Percentiles rank a stretch among this genome's conserved stretches.
phyloP scores from a whole-genome alignment of 1,139 yeast species.

The Scheffersomyces stambukii region DNA sequence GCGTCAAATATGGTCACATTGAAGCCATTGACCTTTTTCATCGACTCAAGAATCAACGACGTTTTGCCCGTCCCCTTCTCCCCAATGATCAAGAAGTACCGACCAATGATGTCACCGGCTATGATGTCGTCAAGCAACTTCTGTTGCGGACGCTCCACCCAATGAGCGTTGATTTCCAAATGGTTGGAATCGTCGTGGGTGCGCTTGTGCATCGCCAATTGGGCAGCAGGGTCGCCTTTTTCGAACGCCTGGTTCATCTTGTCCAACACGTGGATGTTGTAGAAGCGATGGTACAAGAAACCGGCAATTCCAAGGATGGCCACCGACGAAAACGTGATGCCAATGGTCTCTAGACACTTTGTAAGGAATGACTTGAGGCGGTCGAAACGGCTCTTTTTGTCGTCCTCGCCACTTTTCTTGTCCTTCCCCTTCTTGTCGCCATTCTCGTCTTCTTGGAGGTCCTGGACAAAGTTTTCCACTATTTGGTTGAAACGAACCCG shows the following conservation, averaged over 20 bases:
- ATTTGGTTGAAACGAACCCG: slow-evolving; percentile 12
- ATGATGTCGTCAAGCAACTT: slow-evolving; percentile 60
- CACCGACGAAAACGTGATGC: slow-evolving; percentile 72
- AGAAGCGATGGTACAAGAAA: slow-evolving; percentile 59
- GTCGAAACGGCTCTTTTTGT: slow-evolving; percentile 11
- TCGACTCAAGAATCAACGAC: slow-evolving; percentile 65
- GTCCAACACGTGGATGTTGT: slow-evolving; percentile 54
- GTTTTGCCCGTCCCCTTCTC: slow-evolving; percentile 89
- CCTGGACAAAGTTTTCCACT: slow-evolving; percentile 17
- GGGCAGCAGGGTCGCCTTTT: slow-evolving; percentile 63
- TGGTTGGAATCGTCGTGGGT: slow-evolving; percentile 25
- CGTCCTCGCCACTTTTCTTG: slow-evolving; percentile 8
- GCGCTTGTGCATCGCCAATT: slow-evolving; percentile 48
- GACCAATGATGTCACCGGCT: slow-evolving; percentile 57
- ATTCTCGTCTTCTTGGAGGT: slow-evolving; percentile 11
- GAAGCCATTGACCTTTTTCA: slow-evolving; percentile 59
- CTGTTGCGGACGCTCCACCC: slow-evolving; percentile 76
- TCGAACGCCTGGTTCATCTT: slow-evolving; percentile 70
- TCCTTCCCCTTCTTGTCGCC: slow-evolving; percentile 11
- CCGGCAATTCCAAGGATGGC: slow-evolving; percentile 73
- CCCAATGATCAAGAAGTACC: slow-evolving; percentile 71
- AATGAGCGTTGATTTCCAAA: slow-evolving; percentile 28
- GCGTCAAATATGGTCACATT: slow-evolving; percentile 77
- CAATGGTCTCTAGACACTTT: slow-evolving; percentile 68
- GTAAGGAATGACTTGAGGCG: slow-evolving; percentile 24